phyloP scores from a whole-genome alignment of 177 flowering plant genomes.

The Tripterygium wilfordii region DNA sequence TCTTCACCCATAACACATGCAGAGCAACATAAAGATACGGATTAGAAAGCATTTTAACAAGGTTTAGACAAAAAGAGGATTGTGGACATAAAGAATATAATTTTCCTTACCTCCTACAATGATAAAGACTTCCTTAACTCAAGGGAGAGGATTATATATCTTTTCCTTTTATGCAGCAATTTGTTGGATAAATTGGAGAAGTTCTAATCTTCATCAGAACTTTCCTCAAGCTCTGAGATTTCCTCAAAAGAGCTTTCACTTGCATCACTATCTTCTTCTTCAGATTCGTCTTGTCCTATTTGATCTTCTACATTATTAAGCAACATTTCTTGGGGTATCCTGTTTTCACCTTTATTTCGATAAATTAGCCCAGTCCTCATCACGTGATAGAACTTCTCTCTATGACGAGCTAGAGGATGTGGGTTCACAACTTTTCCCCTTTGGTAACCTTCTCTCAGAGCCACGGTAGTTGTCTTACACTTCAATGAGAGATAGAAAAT shows the following conservation, averaged over 20 bases:
- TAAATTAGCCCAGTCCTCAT: constrained; percentile 89
- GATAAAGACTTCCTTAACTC: too few relatives aligned
- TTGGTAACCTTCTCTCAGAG: constrained; percentile 73
- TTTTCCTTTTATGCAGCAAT: not conserved
- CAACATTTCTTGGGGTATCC: constrained; percentile 27
- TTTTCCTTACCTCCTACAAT: too few relatives aligned
- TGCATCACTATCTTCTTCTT: constrained; percentile 35
- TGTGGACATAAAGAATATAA: too few relatives aligned
- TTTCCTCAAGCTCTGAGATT: constrained; percentile 25
- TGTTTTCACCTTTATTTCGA: constrained; percentile 49
- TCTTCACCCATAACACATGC: too few relatives aligned
- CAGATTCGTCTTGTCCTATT: constrained; percentile 20
- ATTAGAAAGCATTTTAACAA: too few relatives aligned
- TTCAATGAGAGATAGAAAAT: constrained; percentile 91
- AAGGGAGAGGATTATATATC: too few relatives aligned
- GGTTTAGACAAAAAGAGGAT: too few relatives aligned
- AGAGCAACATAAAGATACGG: too few relatives aligned
- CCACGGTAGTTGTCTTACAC: constrained; percentile 86
- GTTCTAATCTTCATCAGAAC: constrained; percentile 27
- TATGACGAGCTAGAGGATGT: constrained; percentile 62
- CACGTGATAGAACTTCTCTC: constrained; percentile 74
- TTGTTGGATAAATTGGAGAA: not conserved
- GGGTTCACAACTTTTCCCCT: constrained; percentile 70
- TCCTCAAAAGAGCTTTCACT: constrained; percentile 27
- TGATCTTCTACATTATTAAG: constrained; percentile 13